Base-by-base conservation (phyloP, 208 protist species). In the Trypanosoma lewisi region DNA sequence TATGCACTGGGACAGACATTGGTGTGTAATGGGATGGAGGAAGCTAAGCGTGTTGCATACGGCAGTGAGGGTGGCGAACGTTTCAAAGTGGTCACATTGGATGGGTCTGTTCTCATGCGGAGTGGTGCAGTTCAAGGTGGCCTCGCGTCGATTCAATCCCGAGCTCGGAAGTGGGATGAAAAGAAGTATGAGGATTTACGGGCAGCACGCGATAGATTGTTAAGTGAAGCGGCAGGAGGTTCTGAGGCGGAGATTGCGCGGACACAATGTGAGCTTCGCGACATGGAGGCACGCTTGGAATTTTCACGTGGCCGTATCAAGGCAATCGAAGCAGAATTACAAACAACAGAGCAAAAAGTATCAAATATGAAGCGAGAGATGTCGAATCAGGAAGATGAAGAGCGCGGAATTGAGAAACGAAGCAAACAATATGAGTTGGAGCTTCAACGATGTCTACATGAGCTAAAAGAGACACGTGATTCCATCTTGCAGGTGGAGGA, bases 1-100 rank as follows among this genome's bases (percentile, higher is more conserved):
- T 99, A 96, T 75, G 96, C 96, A 6, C 56, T 98, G 16, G 98
- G 97, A 27, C 95, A 98, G 68, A 98, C 97, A 7, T 74, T 99
- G 23, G 84, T 99, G 42, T 98, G 95, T 73, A 97, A 99, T 57
- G 89, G 74, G 0, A 62, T 99, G 6, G 75, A 81, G 1, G 95
- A 99, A 62, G 98, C 97, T 0, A 82, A 83, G 58, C 19, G 72
- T 49, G 61, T 99, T 1, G 91, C 86, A 31, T 99, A 94, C 72
- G 82, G 69, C 21, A 57, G 67, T 25, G 56, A 62, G 2, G 57
- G 75, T 37, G 58, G 73, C 1, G 78, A 92, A 64, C 84, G 93
- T 6, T 83, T 89, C 71, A 98, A 97, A 77, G 97, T 97, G 0
- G 96, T 99, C 6, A 98, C 97, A 19, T 39, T 98, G 23, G 95